A percentile compares a stretch with the other conserved stretches of the same genome.
phyloP scores from a whole-genome alignment of 441 rosid genomes.

The Heliophila coronopifolia region DNA sequence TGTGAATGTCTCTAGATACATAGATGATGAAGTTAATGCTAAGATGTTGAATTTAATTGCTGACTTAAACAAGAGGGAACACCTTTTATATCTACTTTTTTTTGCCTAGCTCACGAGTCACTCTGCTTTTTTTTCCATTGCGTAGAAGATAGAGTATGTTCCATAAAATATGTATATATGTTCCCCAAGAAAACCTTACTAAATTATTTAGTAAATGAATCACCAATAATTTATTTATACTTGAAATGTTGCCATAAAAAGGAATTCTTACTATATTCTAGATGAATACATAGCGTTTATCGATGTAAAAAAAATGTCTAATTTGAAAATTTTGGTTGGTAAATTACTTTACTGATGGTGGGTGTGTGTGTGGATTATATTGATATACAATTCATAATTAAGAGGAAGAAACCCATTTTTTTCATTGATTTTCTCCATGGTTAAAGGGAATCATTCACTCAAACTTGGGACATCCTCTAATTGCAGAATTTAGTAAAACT shows the following conservation, averaged over 20 bases:
- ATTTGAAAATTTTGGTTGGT: slow-evolving; percentile 15
- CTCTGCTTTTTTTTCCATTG: slow-evolving; percentile 25
- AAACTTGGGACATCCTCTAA: slow-evolving; percentile 6
- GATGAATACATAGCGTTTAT: not conserved
- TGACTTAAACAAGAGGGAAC: slow-evolving; percentile 33
- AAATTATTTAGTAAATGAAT: slow-evolving; percentile 4
- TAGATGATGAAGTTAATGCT: slow-evolving; percentile 23
- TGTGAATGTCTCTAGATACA: slow-evolving; percentile 16
- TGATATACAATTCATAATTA: not conserved
- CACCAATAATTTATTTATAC: not conserved
- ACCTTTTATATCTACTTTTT: slow-evolving; percentile 25
- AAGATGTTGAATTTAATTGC: slow-evolving; percentile 28
- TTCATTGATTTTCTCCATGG: slow-evolving; percentile 18
- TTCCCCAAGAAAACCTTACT: slow-evolving; percentile 11
- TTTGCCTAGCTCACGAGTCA: slow-evolving; percentile 31
- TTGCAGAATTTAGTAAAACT: not conserved
- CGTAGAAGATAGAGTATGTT: slow-evolving; percentile 9
- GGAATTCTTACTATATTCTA: not conserved
- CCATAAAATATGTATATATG: slow-evolving; percentile 1
- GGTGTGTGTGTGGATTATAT: not conserved
- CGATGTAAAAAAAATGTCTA: not conserved
- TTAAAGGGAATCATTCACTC: slow-evolving; percentile 12
- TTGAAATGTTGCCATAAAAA: not conserved
- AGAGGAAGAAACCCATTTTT: not conserved
- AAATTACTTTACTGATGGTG: slow-evolving; percentile 3